These are phyloP conservation scores for Xylariales sp. DNA, from an alignment of 2,329 filamentous ascomycete genomes.

Conservation along the genomic window DNA sequence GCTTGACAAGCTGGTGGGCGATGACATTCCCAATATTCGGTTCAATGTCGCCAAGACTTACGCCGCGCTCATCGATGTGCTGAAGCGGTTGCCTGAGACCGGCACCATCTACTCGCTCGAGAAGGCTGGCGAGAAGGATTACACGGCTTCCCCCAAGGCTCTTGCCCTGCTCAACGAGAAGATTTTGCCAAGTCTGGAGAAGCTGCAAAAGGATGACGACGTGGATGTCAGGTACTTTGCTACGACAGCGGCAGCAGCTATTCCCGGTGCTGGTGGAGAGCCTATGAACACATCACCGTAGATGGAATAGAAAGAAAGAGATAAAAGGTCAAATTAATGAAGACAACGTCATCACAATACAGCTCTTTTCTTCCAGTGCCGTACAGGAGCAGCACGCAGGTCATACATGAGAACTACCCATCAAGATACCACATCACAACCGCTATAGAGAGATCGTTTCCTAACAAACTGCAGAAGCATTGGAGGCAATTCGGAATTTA, in stretches of 20 bases:
- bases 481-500: no score
- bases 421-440: no score
- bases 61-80: slow-evolving; percentile 79
- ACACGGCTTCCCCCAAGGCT: slow-evolving; percentile 64
- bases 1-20: slow-evolving; percentile 86
- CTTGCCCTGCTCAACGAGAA: slow-evolving; percentile 80
- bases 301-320: slow-evolving; percentile 31
- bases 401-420: no score
- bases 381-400: no score
- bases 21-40: slow-evolving; percentile 97
- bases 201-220: slow-evolving; percentile 94
- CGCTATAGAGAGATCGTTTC: no score
- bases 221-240: slow-evolving; percentile 98
- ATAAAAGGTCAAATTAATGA: slow-evolving; percentile 17
- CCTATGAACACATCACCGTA: slow-evolving; percentile 65
- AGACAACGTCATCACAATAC: no score
- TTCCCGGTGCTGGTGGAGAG: slow-evolving; percentile 47
- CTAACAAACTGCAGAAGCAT: no score
- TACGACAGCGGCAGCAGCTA: slow-evolving; percentile 72
- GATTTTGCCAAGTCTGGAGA: slow-evolving; percentile 85
- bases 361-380: no score
- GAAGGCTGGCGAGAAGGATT: slow-evolving; percentile 61
- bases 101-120: slow-evolving; percentile 83
- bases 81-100: slow-evolving; percentile 84
- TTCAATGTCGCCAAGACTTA: slow-evolving; percentile 99